phyloP scores from a whole-genome alignment of 2,329 filamentous ascomycete species.

The Neoascochyta sp. region DNA sequence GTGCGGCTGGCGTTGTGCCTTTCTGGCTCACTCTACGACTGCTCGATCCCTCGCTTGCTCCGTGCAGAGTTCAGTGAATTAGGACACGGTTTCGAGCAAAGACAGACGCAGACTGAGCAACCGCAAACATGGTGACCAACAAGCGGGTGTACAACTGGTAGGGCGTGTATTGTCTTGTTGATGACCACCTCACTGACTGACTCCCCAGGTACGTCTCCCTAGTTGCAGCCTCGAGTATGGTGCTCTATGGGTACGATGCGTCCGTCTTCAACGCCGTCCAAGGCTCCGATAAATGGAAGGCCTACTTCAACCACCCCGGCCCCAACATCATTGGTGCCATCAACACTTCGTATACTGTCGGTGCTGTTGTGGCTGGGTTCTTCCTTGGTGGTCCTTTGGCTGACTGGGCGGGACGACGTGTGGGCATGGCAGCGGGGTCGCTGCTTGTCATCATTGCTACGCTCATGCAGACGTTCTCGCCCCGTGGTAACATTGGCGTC shows the following conservation, averaged over 20 bases:
- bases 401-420: conserved; percentile 59
- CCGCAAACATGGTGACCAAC: conserved; percentile 30
- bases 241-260: conserved; percentile 71
- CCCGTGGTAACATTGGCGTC: conserved; percentile 54
- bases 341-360: conserved; percentile 68
- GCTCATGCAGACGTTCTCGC: conserved; percentile 65
- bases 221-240: conserved; percentile 70
- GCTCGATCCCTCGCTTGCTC: too few species aligned
- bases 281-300: conserved; percentile 63
- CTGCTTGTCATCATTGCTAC: conserved; percentile 64
- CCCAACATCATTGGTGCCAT: conserved; percentile 52
- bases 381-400: conserved; percentile 64
- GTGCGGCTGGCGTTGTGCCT: too few species aligned
- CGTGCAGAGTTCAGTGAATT: too few species aligned
- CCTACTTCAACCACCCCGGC: conserved; percentile 56
- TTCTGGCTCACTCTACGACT: too few species aligned
- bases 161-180: too few species aligned
- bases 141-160: conserved; percentile 50
- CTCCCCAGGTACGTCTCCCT: conserved; percentile 60
- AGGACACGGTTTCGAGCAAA: conserved; percentile 2
- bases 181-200: too few species aligned
- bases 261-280: conserved; percentile 71
- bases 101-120: conserved; percentile 2
- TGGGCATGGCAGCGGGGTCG: conserved; percentile 64
- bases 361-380: conserved; percentile 66